Evolutionary conservation across 2,329 filamentous ascomycete genomes (phyloP).

Genomic region (Sarocladium strictum): DNA sequence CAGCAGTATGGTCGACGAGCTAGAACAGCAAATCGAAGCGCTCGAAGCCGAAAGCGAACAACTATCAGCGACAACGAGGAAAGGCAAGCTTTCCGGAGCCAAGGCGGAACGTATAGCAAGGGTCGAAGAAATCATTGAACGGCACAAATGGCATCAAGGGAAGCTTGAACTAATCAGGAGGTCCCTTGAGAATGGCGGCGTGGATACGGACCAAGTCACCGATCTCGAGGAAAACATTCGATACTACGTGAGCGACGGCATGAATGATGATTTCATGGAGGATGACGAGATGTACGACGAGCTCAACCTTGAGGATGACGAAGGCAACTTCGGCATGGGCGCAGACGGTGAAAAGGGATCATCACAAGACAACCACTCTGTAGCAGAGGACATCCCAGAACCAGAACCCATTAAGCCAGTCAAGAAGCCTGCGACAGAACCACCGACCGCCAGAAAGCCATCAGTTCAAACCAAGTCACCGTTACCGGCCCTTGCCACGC

Average conservation of each 20-base stretch:
- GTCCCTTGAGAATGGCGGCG: slow-evolving; percentile 84
- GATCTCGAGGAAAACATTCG: slow-evolving; percentile 88
- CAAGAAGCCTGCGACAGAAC: slow-evolving; percentile 39
- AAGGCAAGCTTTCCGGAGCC: slow-evolving; percentile 78
- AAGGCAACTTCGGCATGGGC: slow-evolving; percentile 76
- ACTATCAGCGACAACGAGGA: slow-evolving; percentile 86
- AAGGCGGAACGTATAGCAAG: slow-evolving; percentile 86
- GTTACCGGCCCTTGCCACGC: slow-evolving; percentile 81
- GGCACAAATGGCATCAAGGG: slow-evolving; percentile 93
- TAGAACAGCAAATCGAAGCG: slow-evolving; percentile 88
- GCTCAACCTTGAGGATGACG: slow-evolving; percentile 85
- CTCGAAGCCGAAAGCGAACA: slow-evolving; percentile 85
- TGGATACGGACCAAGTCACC: slow-evolving; percentile 81
- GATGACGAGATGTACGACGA: slow-evolving; percentile 96
- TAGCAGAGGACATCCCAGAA: slow-evolving; percentile 75
- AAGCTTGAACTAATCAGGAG: slow-evolving; percentile 88
- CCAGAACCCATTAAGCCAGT: slow-evolving; percentile 30
- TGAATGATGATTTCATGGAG: slow-evolving; percentile 84
- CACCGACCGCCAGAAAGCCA: slow-evolving; percentile 58
- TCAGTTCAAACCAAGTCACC: slow-evolving; percentile 91
- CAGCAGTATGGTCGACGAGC: slow-evolving; percentile 78
- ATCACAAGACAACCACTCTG: slow-evolving; percentile 90
- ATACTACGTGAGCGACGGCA: slow-evolving; percentile 90
- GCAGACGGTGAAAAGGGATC: slow-evolving; percentile 80
- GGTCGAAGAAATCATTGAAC: slow-evolving; percentile 77